phyloP scores from a whole-genome alignment of 352 stramenopile genomes.

The Phytopythium chamaehyphon region DNA sequence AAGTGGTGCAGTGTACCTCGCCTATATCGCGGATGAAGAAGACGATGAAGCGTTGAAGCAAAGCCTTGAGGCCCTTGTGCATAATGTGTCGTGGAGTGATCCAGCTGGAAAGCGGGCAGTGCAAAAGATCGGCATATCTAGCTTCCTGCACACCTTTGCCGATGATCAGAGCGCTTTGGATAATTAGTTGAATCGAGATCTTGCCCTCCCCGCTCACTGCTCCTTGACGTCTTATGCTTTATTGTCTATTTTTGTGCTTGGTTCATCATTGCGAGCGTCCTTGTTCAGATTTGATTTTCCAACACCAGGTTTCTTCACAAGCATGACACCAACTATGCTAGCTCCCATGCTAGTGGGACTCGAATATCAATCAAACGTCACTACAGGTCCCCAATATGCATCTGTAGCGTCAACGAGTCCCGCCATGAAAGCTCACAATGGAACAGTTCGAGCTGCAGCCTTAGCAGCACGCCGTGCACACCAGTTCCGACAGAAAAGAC shows the following conservation, averaged over 20 bases:
- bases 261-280: no score
- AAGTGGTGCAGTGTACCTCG: slow-evolving; percentile 60
- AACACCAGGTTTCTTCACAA: no score
- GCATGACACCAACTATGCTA: no score
- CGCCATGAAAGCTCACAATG: slow-evolving; percentile 2
- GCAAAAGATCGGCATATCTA: slow-evolving; percentile 67
- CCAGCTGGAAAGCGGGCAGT: slow-evolving; percentile 53
- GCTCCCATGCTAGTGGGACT: no score
- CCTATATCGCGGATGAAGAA: slow-evolving; percentile 36
- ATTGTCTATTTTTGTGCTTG: neutral
- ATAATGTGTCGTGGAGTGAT: slow-evolving; percentile 78
- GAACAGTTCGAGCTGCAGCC: slow-evolving; percentile 37
- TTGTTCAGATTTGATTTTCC: no score
- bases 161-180: slow-evolving; percentile 28
- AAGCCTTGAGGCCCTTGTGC: slow-evolving; percentile 60
- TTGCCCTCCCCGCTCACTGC: no score
- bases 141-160: slow-evolving; percentile 51
- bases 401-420: no score
- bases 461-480: slow-evolving; percentile 45
- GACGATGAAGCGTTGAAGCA: slow-evolving; percentile 34
- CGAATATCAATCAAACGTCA: no score
- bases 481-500: slow-evolving; percentile 32
- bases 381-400: no score
- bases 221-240: neutral
- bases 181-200: slow-evolving; percentile 11